phyloP scores from a whole-genome alignment of 2,329 filamentous ascomycete genomes.

The Sclerotinia glacialis region DNA sequence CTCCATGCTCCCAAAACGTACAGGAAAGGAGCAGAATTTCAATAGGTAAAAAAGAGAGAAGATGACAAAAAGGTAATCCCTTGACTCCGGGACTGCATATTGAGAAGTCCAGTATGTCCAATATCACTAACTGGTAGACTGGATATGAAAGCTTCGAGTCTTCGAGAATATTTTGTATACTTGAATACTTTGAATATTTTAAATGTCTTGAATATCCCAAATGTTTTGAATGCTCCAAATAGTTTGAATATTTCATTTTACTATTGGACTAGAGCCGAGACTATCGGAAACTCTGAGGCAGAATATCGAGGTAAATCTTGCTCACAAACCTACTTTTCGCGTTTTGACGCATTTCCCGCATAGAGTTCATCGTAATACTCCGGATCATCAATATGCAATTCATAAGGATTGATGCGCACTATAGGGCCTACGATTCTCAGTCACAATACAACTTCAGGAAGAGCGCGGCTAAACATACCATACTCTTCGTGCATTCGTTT shows the following conservation, averaged over 20 bases:
- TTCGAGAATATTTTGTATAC: too few species aligned
- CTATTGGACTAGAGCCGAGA: too few species aligned
- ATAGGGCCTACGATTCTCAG: not conserved
- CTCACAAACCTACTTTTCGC: constrained; percentile 26
- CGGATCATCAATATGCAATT: constrained; percentile 42
- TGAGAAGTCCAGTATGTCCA: too few species aligned
- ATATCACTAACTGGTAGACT: too few species aligned
- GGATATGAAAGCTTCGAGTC: too few species aligned
- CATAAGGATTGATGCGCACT: constrained; percentile 33
- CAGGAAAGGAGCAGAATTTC: not conserved
- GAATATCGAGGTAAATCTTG: not conserved
- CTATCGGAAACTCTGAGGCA: too few species aligned
- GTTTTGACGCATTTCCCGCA: constrained; percentile 27
- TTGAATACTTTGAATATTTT: too few species aligned
- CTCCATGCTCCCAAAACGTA: too few species aligned
- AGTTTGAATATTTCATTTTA: too few species aligned
- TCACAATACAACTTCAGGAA: not conserved
- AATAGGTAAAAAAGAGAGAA: not conserved
- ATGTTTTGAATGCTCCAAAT: not conserved
- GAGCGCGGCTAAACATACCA: constrained; percentile 40
- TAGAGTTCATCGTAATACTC: constrained; percentile 45
- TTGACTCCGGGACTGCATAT: too few species aligned
- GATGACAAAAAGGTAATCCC: not conserved
- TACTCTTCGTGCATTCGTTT: constrained; percentile 45
- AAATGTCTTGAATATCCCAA: not conserved